phyloP scores from a whole-genome alignment of 176 grass and related monocot species.

The Zea luxurians region DNA sequence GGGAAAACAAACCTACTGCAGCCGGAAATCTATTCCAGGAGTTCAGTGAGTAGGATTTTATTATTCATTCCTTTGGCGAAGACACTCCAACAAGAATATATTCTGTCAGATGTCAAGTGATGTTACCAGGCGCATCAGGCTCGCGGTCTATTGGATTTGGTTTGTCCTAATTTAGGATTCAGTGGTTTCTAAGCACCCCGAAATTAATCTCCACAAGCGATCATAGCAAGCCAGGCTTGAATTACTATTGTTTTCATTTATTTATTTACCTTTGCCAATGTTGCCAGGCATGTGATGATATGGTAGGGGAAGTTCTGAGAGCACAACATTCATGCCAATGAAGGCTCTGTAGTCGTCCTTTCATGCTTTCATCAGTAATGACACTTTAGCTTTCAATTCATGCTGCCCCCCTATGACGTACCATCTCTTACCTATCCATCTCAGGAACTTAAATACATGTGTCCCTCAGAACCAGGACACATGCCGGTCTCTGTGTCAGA shows the following conservation, averaged over 20 bases:
- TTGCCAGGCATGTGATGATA: background rate
- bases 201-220: background rate
- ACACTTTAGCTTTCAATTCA: conserved; percentile 31
- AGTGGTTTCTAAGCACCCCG: background rate
- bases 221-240: background rate
- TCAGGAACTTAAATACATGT: conserved; percentile 27
- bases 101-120: background rate
- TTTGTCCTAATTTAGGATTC: background rate
- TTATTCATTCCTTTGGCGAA: background rate
- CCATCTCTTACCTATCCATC: conserved; percentile 7
- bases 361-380: conserved; percentile 21
- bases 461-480: conserved; percentile 15
- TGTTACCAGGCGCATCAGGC: background rate
- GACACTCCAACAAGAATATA: background rate
- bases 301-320: background rate
- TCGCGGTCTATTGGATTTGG: background rate
- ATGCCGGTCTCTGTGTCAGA: background rate
- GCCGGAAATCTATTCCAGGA: background rate
- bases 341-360: conserved; percentile 27
- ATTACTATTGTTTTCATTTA: background rate
- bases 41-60: background rate
- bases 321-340: conserved; percentile 27
- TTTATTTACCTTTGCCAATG: background rate
- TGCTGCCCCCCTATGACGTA: conserved; percentile 8
- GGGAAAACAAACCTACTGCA: background rate